Percentiles rank a stretch among this genome's conserved stretches.
These are phyloP conservation scores for Bassia scoparia DNA, from an alignment of 148 eudicot species.

Conservation along the genomic window DNA sequence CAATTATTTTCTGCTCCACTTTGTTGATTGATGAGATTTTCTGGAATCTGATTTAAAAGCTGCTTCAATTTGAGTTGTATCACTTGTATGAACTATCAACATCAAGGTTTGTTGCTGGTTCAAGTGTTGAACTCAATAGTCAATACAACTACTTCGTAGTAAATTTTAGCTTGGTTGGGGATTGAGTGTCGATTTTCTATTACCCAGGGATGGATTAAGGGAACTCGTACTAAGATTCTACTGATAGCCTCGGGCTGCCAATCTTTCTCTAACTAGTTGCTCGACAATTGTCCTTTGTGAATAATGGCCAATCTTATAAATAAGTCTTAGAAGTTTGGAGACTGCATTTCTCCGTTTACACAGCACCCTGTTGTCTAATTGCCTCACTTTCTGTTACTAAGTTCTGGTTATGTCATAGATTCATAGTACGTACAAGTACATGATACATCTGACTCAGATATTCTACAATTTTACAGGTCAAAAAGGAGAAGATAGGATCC, in stretches of 20 bases:
- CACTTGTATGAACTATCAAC: neutral
- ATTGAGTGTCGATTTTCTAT: neutral
- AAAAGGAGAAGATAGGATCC: conserved; percentile 58
- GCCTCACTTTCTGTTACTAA: neutral
- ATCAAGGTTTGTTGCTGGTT: neutral
- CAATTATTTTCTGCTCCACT: neutral
- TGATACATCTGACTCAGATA: neutral
- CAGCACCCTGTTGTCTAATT: conserved; percentile 1
- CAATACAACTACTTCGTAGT: no score
- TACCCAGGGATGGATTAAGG: neutral
- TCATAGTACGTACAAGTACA: neutral
- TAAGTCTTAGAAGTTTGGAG: neutral
- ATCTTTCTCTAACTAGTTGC: neutral
- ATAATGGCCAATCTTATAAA: neutral
- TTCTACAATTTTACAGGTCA: conserved; percentile 40
- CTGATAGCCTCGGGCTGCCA: neutral
- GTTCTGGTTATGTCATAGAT: neutral
- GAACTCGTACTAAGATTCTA: neutral
- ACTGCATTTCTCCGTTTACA: neutral
- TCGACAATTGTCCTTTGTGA: neutral
- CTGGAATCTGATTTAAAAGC: neutral
- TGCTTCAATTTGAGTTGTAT: neutral
- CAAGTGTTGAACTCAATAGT: neutral
- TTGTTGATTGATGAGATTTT: neutral
- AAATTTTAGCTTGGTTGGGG: neutral